Base-by-base conservation (phyloP, 768 basidiomycete species). In the Boletus subparvulus region DNA sequence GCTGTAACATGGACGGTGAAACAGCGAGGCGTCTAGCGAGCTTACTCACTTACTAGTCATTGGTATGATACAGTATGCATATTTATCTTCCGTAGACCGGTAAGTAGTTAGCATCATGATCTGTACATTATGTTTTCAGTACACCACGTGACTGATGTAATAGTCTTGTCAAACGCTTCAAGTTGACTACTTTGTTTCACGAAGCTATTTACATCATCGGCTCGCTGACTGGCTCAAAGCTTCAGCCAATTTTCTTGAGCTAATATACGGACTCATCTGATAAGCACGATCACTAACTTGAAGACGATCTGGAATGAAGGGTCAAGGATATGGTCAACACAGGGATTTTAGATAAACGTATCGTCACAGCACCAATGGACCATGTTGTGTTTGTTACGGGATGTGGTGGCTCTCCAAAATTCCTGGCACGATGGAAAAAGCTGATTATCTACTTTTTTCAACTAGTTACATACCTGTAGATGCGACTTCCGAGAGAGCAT, bases 201-300 rank as follows among this genome's bases (percentile, higher is more conserved):
- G n/a, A 24, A 33, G 21, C 32, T 19, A 6, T 37, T 28, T 19
- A 30, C 9, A n/a, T 11, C 48, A 44, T 14, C 37, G 81, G 79
- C 72, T 86, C n/a, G 84, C 80, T 6, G 79, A 83, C 56, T 86
- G 82, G 80, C 72, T 84, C 3, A 83, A 86, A 65, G 70, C 68
- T 8, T 87, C 86, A 64, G 83, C 80, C 0, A 73, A 80, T 6
- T 68, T 75, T 3, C 69, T 86, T 47, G 84, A 86, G 56, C 62
- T 87, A 12, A 83, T 57, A 77, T 83, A 12, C 85, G 84, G 85
- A 80, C 77, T n/a, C n/a, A 1, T 79, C 79, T 28, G 28, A 28
- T 28, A 0, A 69, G 79, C 1, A 75, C 63, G 6, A 72, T 80
- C 14, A 65, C 55, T 8, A 28, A 21, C 21, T 21, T 21, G 21